These are phyloP conservation scores for Austroboletus novae-zelandiae DNA, from an alignment of 1,284 basidiomycete genomes.

Conservation along the genomic window DNA sequence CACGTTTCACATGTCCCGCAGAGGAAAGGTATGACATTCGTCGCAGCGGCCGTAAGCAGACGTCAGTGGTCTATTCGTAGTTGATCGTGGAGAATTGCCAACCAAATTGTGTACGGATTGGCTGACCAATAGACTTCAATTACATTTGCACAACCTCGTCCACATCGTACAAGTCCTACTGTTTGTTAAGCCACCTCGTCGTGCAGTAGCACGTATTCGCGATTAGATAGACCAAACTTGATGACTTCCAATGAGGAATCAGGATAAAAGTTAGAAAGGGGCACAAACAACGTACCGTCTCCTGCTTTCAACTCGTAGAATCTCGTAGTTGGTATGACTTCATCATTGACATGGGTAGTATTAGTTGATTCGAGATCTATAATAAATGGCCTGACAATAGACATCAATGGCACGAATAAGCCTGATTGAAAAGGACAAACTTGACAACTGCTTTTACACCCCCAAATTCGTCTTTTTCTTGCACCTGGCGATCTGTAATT, in stretches of 20 bases:
- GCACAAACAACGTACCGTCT: constrained; percentile 63
- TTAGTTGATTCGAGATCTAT: constrained; percentile 98
- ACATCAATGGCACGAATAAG: constrained; percentile 8
- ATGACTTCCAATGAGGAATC: constrained; percentile 56
- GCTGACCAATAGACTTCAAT: too few species aligned
- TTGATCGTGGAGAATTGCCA: background rate
- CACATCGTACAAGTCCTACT: constrained; percentile 4
- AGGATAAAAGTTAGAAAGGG: constrained; percentile 1
- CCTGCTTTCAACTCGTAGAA: constrained; percentile 88
- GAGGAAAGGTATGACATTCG: too few species aligned
- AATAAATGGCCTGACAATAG: constrained; percentile 74
- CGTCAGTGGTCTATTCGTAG: background rate
- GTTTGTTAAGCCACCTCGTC: constrained; percentile 60
- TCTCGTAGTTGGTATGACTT: constrained; percentile 79
- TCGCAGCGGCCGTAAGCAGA: too few species aligned
- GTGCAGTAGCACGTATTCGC: constrained; percentile 88
- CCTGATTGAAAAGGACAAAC: constrained; percentile 44
- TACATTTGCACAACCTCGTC: constrained; percentile 1
- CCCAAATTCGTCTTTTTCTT: constrained; percentile 88
- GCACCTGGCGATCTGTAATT: constrained; percentile 71
- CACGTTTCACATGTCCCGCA: too few species aligned
- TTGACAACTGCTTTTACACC: constrained; percentile 74
- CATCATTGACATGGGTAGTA: constrained; percentile 88
- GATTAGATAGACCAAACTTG: constrained; percentile 84
- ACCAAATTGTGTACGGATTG: background rate